A percentile compares a stretch with the other conserved stretches of the same genome.
Conservation (phyloP, 208 protist species). For the Leishmania major region DNA sequence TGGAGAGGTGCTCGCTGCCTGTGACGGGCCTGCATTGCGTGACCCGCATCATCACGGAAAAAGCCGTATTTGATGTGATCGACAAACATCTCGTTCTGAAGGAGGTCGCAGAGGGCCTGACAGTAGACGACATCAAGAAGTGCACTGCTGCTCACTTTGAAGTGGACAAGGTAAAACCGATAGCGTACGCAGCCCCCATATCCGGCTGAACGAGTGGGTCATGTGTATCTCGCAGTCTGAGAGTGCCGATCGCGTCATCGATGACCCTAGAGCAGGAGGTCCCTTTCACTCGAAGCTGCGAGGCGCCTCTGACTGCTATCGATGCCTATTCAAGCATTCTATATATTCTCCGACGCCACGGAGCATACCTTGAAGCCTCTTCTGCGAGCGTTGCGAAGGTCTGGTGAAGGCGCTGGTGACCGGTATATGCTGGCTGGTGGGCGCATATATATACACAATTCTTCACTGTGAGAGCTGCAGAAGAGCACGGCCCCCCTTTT, state of each 20-base stretch:
- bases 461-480: background rate
- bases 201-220: conserved; percentile 8
- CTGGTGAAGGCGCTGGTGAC: background rate
- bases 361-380: background rate
- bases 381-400: background rate
- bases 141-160: conserved; percentile 77
- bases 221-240: background rate
- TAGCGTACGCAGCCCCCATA: conserved; percentile 64
- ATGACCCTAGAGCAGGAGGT: background rate
- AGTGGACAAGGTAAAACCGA: conserved; percentile 70
- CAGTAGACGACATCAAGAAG: conserved; percentile 92
- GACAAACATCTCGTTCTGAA: conserved; percentile 85
- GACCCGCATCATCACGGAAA: conserved; percentile 96
- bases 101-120: conserved; percentile 92
- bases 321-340: background rate
- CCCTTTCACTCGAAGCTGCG: background rate
- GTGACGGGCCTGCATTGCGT: conserved; percentile 93
- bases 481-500: background rate
- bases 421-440: background rate
- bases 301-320: background rate
- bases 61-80: conserved; percentile 96
- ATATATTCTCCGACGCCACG: background rate
- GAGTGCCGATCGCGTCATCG: background rate
- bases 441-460: background rate
- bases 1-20: conserved; percentile 93